Evolutionary conservation across 805 yeast genomes (phyloP), one percentile per base, ranked within the genome.

Genomic region (Wickerhamomyces kurtzmanii): DNA sequence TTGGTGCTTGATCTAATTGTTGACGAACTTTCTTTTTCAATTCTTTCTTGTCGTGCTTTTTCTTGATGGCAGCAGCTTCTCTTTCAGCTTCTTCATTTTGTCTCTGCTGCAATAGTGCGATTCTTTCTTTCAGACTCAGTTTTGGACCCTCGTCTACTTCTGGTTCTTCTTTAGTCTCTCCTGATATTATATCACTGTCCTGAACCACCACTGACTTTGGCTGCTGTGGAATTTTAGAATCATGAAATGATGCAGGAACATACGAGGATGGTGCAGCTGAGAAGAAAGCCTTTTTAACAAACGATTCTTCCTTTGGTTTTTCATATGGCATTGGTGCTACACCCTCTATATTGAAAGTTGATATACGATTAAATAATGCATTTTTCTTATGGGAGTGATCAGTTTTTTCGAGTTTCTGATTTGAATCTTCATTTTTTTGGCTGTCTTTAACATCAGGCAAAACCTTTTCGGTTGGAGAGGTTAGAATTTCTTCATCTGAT

Each of bases 91-190:
- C 93, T 45, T 80, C 81, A 33, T 70, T 71, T 47, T 84, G 95
- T 33, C 76, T 75, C 45, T 83, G 71, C 49, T 87, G 94, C 28
- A 89, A 61, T 44, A 83, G 44, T 5, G 85, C 84, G 47, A 89
- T 85, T 39, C 97, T 68, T 42, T 91, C 96, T 47, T 80, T 80
- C 42, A 89, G 60, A 32, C 93, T 78, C 59, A 86, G 55, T 40
- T 81, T 75, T 7, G 95, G 95, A 19, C 66, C 71, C 18, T 66
- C 78, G 17, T 62, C 71, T 32, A 69, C 71, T 31, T 62, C 58
- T 15, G 45, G 39, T 5, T 44, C 55, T 13, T n/a, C n/a, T n/a
- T n/a, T n/a, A n/a, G n/a, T n/a, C n/a, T n/a, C n/a, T n/a, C n/a
- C n/a, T n/a, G n/a, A n/a, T n/a, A n/a, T n/a, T n/a, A n/a, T n/a